Percentiles rank a stretch among this genome's conserved stretches.
Evolutionary conservation across 1,139 yeast genomes (phyloP).

Genomic region (Candida pseudocylindracea): DNA sequence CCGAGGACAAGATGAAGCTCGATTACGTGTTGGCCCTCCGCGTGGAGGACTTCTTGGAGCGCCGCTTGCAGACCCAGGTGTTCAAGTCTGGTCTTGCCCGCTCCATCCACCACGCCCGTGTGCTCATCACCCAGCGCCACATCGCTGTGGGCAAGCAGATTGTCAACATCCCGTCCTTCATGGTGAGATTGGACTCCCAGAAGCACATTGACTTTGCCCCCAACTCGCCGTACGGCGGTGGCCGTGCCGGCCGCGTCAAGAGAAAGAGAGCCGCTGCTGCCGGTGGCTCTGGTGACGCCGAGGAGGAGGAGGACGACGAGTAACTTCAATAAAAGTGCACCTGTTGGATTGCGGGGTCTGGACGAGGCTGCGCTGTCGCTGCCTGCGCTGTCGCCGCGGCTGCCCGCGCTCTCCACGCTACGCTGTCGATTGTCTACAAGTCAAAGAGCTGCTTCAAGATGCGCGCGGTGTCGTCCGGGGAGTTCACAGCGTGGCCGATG

Average conservation of each 20-base stretch:
- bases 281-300: too few species aligned
- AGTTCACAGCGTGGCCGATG: constrained; percentile 79
- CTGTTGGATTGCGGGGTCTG: too few species aligned
- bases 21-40: constrained; percentile 98
- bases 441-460: constrained; percentile 67
- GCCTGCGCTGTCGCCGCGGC: too few species aligned
- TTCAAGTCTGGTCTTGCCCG: constrained; percentile 99
- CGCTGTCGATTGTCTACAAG: too few species aligned
- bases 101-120: constrained; percentile 99
- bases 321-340: too few species aligned
- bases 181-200: constrained; percentile 99
- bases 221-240: constrained; percentile 99
- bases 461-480: constrained; percentile 73
- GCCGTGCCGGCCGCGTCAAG: constrained; percentile 99
- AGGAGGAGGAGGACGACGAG: too few species aligned
- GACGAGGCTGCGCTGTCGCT: too few species aligned
- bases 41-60: constrained; percentile 98
- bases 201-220: constrained; percentile 99
- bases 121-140: constrained; percentile 96
- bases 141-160: constrained; percentile 99
- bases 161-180: constrained; percentile 97
- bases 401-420: too few species aligned
- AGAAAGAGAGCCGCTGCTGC: constrained; percentile 21
- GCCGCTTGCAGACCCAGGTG: constrained; percentile 99
- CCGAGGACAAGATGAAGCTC: constrained; percentile 99